Evolutionary conservation across 257 asterid species (phyloP), one percentile per base, ranked within the genome.

Genomic region (Euphrasia confusa): DNA sequence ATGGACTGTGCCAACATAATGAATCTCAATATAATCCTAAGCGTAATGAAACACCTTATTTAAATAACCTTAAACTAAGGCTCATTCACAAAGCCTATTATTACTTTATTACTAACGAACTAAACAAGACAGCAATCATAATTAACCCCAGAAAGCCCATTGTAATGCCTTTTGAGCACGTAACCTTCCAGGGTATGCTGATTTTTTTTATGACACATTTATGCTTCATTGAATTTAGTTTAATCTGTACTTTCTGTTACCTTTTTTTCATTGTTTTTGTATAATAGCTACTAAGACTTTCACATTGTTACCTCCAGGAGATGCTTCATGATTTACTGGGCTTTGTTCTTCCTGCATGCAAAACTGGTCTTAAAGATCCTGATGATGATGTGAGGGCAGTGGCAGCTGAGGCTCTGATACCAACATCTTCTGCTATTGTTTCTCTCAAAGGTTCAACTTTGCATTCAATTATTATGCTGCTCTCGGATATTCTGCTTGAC

Each of bases 321-420:
- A 80, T 93, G 95, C 91, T 89, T 62, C 79, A 71, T 66, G 87
- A 82, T 63, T 82, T 93, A 79, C 92, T 93, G 74, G 85, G 77
- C 49, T 65, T 65, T 76, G 87, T 93, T 60, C 88, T 93, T 52
- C 97, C 99, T 60, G 95, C 96, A 44, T 93, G 99, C 79, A 89
- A 81, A 80, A 77, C 81, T 78, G 99, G 99, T 63, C 96, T 93
- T 65, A 97, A 93, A 77, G 99, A 93, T 78, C 96, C 99, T 53
- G 99, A 93, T 74, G 99, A 93, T 80, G 99, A 93, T 72, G 99
- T 93, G 42, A 87, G 99, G 77, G 99, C 99, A 53, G 99, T 93
- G 71, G 97, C 99, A 63, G 99, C 99, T 10, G 99, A 93, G 76
- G 91, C 97, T 64, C 70, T 93, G 61, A 75, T 93, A 69, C 99